A percentile compares a stretch with the other conserved stretches of the same genome.
Conservation (phyloP, 495 filamentous ascomycete species). For the Aspergillus egyptiacus region DNA sequence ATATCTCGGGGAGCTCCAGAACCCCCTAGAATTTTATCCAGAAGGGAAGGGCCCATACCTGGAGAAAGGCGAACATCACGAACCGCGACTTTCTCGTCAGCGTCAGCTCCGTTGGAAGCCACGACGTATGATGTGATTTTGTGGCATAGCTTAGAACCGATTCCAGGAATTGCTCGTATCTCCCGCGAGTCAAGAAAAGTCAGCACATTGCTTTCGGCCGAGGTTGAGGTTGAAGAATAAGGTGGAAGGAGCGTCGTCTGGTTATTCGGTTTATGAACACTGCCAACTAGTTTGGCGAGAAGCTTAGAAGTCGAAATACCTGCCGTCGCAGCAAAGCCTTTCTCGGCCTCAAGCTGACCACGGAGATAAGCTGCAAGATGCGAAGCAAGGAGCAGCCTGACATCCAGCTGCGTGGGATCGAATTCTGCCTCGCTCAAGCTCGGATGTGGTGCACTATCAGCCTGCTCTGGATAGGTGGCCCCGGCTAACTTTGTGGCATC, state of each 20-base stretch:
- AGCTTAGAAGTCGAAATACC: conserved; percentile 83
- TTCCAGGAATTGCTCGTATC: conserved; percentile 78
- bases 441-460: not conserved
- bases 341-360: conserved; percentile 62
- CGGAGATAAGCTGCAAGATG: conserved; percentile 72
- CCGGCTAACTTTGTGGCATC: conserved; percentile 61
- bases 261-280: conserved; percentile 74
- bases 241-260: conserved; percentile 78
- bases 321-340: conserved; percentile 80
- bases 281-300: conserved; percentile 78
- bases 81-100: conserved; percentile 45
- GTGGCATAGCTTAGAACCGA: conserved; percentile 72
- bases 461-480: conserved; percentile 44
- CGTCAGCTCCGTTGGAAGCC: not conserved
- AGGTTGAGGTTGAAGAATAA: conserved; percentile 28
- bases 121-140: conserved; percentile 57
- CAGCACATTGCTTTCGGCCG: conserved; percentile 44
- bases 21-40: conserved; percentile 61
- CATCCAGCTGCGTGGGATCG: conserved; percentile 29
- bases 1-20: conserved; percentile 64
- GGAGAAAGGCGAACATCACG: conserved; percentile 56
- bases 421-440: not conserved
- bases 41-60: conserved; percentile 50
- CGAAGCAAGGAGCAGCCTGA: conserved; percentile 60
- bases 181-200: conserved; percentile 70